A percentile compares a stretch with the other conserved stretches of the same genome.
Conservation (phyloP, 2,329 filamentous ascomycete genomes). For the Neofusicoccum sp. region DNA sequence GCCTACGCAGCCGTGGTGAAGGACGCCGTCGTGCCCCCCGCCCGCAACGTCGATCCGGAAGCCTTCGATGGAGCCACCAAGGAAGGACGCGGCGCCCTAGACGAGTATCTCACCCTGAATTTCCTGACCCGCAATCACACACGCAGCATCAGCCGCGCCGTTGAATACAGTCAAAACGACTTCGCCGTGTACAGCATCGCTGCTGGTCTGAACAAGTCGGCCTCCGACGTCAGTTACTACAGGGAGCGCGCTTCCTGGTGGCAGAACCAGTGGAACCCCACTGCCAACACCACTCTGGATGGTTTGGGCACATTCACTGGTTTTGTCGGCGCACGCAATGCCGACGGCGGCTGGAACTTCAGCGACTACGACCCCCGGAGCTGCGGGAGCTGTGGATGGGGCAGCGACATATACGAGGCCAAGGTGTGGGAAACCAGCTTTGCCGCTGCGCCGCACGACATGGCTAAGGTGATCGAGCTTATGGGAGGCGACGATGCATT, state of each 20-base stretch:
- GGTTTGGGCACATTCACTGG: slow-evolving; percentile 39
- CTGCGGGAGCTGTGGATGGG: slow-evolving; percentile 47
- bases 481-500: slow-evolving; percentile 46
- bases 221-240: slow-evolving; percentile 27
- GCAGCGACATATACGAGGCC: slow-evolving; percentile 45
- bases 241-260: slow-evolving; percentile 45
- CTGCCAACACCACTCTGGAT: slow-evolving; percentile 27
- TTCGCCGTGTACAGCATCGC: slow-evolving; percentile 57
- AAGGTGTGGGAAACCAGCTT: slow-evolving; percentile 42
- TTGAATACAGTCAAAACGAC: slow-evolving; percentile 44
- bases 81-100: slow-evolving; percentile 46
- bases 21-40: slow-evolving; percentile 35
- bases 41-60: slow-evolving; percentile 28
- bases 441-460: slow-evolving; percentile 48
- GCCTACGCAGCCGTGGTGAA: slow-evolving; percentile 35
- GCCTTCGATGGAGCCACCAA: slow-evolving; percentile 40
- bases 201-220: slow-evolving; percentile 26
- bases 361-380: slow-evolving; percentile 44
- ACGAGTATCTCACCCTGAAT: slow-evolving; percentile 48
- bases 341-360: slow-evolving; percentile 32
- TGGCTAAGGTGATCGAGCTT: slow-evolving; percentile 44
- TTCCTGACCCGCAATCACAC: slow-evolving; percentile 45
- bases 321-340: slow-evolving; percentile 32
- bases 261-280: slow-evolving; percentile 46
- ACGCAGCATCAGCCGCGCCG: slow-evolving; percentile 35